A percentile compares a stretch with the other conserved stretches of the same genome.
Evolutionary conservation across 305 asterid species (phyloP).

Genomic region (Lippia alba): DNA sequence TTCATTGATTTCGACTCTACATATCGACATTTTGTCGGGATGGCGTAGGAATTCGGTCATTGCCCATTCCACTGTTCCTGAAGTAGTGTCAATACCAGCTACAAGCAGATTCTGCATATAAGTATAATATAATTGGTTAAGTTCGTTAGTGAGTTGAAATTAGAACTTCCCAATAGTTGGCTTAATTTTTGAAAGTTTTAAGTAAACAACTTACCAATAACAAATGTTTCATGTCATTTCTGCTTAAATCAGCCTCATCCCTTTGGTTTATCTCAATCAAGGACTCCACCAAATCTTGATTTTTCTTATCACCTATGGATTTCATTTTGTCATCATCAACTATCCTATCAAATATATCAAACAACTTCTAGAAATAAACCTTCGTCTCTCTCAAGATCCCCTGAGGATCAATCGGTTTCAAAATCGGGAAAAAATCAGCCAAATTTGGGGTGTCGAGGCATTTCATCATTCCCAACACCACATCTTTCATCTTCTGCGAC

Average conservation of each 20-base stretch:
- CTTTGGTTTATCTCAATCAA: background rate
- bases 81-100: background rate
- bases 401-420: slow-evolving; percentile 16
- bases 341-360: background rate
- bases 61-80: background rate
- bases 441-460: slow-evolving; percentile 1
- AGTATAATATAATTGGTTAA: too few species aligned
- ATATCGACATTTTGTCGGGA: background rate
- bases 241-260: background rate
- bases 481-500: background rate
- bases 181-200: too few species aligned
- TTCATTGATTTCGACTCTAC: background rate
- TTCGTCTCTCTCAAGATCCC: background rate
- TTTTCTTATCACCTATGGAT: background rate
- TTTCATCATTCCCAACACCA: background rate
- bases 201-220: background rate
- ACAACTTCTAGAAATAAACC: background rate
- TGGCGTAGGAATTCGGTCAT: background rate
- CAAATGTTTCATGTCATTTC: background rate
- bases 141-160: too few species aligned
- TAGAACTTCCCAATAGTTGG: too few species aligned
- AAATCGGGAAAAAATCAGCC: slow-evolving; percentile 24
- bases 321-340: background rate
- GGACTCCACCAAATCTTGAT: background rate
- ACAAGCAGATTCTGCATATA: background rate